These are phyloP conservation scores for Ogataea populi-albae DNA, from an alignment of 805 yeast species.

Conservation along the genomic window DNA sequence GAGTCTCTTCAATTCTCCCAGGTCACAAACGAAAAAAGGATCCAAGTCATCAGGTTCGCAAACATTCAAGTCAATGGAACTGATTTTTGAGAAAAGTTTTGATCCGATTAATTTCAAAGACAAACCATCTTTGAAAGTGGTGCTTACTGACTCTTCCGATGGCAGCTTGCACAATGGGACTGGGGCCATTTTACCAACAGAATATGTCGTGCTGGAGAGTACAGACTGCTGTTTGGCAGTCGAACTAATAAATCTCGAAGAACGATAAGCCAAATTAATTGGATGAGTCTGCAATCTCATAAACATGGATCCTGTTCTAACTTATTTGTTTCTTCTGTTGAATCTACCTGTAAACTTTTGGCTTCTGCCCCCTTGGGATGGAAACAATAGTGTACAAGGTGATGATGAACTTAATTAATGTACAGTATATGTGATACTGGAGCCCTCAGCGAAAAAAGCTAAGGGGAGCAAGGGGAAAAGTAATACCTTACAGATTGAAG, in stretches of 20 bases:
- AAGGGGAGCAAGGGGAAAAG: slow-evolving; percentile 4
- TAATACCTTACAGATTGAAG: slow-evolving; percentile 13
- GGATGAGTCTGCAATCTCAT: slow-evolving; percentile 1
- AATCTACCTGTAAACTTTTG: too few relatives aligned
- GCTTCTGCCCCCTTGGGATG: neutral
- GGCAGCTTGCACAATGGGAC: slow-evolving; percentile 11
- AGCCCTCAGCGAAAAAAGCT: slow-evolving; percentile 3
- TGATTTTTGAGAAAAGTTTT: slow-evolving; percentile 11
- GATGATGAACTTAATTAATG: slow-evolving; percentile 3
- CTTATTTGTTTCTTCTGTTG: neutral
- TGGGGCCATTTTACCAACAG: slow-evolving; percentile 13
- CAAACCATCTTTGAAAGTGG: slow-evolving; percentile 1
- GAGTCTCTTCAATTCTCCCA: slow-evolving; percentile 66
- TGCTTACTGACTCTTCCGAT: slow-evolving; percentile 5
- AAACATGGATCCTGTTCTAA: slow-evolving; percentile 2
- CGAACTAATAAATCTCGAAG: slow-evolving; percentile 11
- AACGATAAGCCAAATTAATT: slow-evolving; percentile 1
- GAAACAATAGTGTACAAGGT: slow-evolving; percentile 6
- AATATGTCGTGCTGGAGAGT: slow-evolving; percentile 1
- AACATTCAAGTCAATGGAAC: slow-evolving; percentile 10
- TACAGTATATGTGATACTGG: too few relatives aligned
- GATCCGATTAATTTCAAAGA: slow-evolving; percentile 13
- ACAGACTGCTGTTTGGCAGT: slow-evolving; percentile 12
- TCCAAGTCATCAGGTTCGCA: slow-evolving; percentile 69
- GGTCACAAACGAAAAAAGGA: slow-evolving; percentile 85